Conservation (phyloP, 441 rosid species). For the Adansonia rubrostipa region DNA sequence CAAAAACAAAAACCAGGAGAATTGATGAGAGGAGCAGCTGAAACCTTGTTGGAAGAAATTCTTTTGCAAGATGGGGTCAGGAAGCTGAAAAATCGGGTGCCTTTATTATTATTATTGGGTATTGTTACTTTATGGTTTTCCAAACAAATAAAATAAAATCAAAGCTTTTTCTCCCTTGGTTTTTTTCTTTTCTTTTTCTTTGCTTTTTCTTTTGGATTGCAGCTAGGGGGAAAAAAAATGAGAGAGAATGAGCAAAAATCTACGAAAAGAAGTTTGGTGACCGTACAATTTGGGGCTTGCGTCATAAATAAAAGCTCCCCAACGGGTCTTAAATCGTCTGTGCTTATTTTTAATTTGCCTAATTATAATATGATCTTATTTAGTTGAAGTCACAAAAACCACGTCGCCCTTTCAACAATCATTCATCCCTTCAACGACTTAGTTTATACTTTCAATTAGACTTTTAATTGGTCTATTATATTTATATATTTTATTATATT, state of each 20-base stretch:
- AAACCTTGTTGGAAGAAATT: slow-evolving; percentile 12
- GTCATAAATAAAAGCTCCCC: not conserved
- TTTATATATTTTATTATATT: no score
- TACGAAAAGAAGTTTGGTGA: slow-evolving; percentile 2
- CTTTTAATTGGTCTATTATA: no score
- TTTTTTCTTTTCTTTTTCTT: slow-evolving; percentile 8
- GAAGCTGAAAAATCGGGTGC: not conserved
- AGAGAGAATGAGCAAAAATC: slow-evolving; percentile 18
- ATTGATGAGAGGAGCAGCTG: slow-evolving; percentile 7
- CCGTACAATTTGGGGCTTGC: slow-evolving; percentile 28
- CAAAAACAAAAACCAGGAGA: not conserved
- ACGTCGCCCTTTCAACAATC: no score
- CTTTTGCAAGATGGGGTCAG: not conserved
- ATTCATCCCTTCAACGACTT: no score
- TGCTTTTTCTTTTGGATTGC: not conserved
- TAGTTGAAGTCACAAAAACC: no score
- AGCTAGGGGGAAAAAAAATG: not conserved
- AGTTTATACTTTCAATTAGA: no score
- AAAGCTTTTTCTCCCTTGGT: not conserved
- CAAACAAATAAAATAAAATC: not conserved
- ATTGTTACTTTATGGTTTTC: not conserved
- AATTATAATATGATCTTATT: no score
- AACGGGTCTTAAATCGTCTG: no score
- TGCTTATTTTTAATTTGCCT: no score
- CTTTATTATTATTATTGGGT: not conserved